These are phyloP conservation scores for Amanita subjunquillea DNA, from an alignment of 768 basidiomycete genomes.

Conservation along the genomic window DNA sequence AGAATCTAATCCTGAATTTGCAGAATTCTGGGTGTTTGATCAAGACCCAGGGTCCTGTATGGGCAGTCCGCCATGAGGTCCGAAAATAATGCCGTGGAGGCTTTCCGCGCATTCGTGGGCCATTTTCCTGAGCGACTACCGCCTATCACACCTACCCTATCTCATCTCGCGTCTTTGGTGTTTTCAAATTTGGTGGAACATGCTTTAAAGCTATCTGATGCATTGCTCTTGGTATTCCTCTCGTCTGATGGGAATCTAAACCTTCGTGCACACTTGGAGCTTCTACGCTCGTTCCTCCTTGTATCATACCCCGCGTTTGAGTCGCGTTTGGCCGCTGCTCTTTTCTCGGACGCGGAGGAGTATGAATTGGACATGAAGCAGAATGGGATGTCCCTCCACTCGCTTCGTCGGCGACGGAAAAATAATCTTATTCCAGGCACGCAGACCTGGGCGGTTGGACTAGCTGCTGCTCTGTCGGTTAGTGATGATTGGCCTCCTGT, in stretches of 20 bases:
- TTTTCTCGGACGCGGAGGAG: conserved; percentile 69
- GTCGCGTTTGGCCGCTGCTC: conserved; percentile 51
- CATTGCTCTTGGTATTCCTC: conserved; percentile 61
- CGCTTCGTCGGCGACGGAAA: conserved; percentile 19
- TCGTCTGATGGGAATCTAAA: conserved; percentile 54
- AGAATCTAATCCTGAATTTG: conserved; percentile 25
- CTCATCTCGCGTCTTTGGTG: conserved; percentile 51
- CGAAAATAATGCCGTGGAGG: conserved; percentile 15
- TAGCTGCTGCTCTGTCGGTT: conserved; percentile 64
- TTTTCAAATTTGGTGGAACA: conserved; percentile 52
- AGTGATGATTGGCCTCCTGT: conserved; percentile 81
- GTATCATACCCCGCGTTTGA: conserved; percentile 68
- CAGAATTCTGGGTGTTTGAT: conserved; percentile 49
- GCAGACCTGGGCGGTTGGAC: conserved; percentile 55
- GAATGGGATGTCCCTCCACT: conserved; percentile 23
- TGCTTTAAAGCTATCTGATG: conserved; percentile 51
- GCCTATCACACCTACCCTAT: conserved; percentile 50
- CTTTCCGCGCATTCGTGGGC: conserved; percentile 39
- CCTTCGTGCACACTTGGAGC: conserved; percentile 52
- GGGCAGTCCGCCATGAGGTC: conserved; percentile 16
- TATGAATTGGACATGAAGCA: conserved; percentile 25
- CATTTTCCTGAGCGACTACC: conserved; percentile 53
- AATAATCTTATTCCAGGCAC: conserved; percentile 16
- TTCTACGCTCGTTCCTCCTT: conserved; percentile 69
- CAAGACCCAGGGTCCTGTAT: conserved; percentile 46